Conservation (phyloP, 371 early-diverging fungal genomes). For the Rhizopus sp. region DNA sequence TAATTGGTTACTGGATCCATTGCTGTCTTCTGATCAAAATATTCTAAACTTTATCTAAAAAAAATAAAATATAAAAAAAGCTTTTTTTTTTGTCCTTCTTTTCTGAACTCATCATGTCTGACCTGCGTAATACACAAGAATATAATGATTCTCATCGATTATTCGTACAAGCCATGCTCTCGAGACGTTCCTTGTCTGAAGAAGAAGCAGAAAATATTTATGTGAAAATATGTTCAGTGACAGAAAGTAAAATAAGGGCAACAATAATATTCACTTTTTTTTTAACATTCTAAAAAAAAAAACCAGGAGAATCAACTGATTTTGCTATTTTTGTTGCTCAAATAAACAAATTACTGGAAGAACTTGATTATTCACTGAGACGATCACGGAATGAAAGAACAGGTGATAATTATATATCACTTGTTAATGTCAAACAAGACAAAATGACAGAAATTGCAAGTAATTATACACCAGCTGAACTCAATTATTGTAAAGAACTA, state of each 20-base stretch:
- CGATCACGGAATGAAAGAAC: constrained; percentile 49
- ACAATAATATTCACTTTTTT: not conserved
- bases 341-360: constrained; percentile 53
- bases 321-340: constrained; percentile 46
- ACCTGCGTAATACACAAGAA: no score
- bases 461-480: constrained; percentile 54
- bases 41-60: constrained; percentile 1
- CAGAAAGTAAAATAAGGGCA: constrained; percentile 41
- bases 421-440: constrained; percentile 71
- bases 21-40: not conserved
- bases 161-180: constrained; percentile 61
- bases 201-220: constrained; percentile 45
- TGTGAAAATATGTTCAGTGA: constrained; percentile 34
- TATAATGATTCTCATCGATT: constrained; percentile 59
- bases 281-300: constrained; percentile 2
- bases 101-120: not conserved
- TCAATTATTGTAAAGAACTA: constrained; percentile 63
- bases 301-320: constrained; percentile 6
- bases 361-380: constrained; percentile 54
- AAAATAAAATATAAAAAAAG: constrained; percentile 1
- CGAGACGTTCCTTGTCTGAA: constrained; percentile 48
- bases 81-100: not conserved
- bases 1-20: not conserved
- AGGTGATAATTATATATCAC: constrained; percentile 30
- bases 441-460: constrained; percentile 69